Base-by-base conservation (phyloP, 495 filamentous ascomycete species). In the Xylaria palmicola region DNA sequence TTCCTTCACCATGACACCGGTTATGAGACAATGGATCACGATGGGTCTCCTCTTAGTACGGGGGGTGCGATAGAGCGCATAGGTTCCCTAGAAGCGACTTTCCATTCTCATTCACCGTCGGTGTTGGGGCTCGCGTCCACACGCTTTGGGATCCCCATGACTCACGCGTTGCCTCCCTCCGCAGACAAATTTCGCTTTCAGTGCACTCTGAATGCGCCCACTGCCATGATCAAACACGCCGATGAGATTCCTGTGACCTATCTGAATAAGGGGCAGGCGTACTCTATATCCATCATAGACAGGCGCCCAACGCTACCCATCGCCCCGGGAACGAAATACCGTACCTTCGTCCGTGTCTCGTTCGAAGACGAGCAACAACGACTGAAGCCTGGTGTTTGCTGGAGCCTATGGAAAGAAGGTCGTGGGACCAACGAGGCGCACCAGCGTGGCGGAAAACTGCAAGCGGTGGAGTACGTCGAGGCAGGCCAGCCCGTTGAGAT, bases 371-470 rank as follows among this genome's bases (percentile, higher is more conserved):
- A 95, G 58, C 86, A 93, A 63, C 93, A 98, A 70, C 80, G 93
- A 62, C 82, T 85, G 56, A 89, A 87, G 56, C 92, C 94, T 0
- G 86, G 84, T 22, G 79, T 88, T 10, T 96, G 90, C 74, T 98
- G 94, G 94, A 91, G 92, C 62, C 71, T 98, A 17, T 98, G 94
- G 94, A 97, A 97, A 68, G 92, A 96, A 70, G 91, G 92, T 0
- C 83, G 93, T 37, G 93, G 93, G 4, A 88, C 86, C 0, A 95
- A 88, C 60, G 91, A 97, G 77, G 90, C 92, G 2, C 91, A 96
- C 65, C 90, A 95, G 68, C 80, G 92, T 49, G 91, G 88, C 37
- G 91, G 91, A 13, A 90, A 90, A 65, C 80, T 96, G 4, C 89
- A 95, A 70, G 94, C 93, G 0, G 93, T 98, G 8, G 94, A 98